phyloP scores from a whole-genome alignment of 805 yeast species.

The Kluyveromyces lactis region DNA sequence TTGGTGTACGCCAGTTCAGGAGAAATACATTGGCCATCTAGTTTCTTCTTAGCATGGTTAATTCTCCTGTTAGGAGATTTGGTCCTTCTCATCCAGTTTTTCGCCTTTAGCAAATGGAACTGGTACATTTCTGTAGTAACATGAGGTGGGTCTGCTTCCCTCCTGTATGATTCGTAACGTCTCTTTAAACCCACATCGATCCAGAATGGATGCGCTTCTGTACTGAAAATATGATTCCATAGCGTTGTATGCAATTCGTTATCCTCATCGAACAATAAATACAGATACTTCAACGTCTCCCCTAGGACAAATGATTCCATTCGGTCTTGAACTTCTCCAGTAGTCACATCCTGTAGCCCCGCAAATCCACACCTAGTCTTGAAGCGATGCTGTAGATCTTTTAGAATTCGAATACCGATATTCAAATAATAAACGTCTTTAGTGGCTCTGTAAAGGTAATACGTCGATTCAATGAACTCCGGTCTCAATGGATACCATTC shows the following conservation, averaged over 20 bases:
- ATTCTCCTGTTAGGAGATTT: not conserved
- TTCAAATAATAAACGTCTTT: conserved; percentile 74
- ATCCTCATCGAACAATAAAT: conserved; percentile 64
- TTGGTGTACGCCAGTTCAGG: not conserved
- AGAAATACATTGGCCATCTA: not conserved
- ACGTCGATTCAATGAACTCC: conserved; percentile 84
- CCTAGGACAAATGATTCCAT: conserved; percentile 90
- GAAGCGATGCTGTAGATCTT: conserved; percentile 45
- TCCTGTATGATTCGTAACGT: not conserved
- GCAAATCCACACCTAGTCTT: conserved; percentile 70
- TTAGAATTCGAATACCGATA: conserved; percentile 59
- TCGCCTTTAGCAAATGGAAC: not conserved
- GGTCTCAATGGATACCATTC: conserved; percentile 95
- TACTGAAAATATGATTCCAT: conserved; percentile 50
- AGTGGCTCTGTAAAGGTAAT: conserved; percentile 75
- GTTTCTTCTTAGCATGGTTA: not conserved
- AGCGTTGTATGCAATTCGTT: conserved; percentile 43
- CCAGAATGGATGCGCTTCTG: conserved; percentile 94
- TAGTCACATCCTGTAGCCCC: conserved; percentile 61
- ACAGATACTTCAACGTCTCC: conserved; percentile 80
- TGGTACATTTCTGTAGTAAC: not conserved
- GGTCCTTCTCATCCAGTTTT: not conserved
- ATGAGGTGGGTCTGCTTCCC: not conserved
- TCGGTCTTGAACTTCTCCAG: conserved; percentile 58
- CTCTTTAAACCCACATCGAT: conserved; percentile 32